A percentile compares a stretch with the other conserved stretches of the same genome.
Conservation (phyloP, 2,329 filamentous ascomycete species). For the Calonectria ilicicola region DNA sequence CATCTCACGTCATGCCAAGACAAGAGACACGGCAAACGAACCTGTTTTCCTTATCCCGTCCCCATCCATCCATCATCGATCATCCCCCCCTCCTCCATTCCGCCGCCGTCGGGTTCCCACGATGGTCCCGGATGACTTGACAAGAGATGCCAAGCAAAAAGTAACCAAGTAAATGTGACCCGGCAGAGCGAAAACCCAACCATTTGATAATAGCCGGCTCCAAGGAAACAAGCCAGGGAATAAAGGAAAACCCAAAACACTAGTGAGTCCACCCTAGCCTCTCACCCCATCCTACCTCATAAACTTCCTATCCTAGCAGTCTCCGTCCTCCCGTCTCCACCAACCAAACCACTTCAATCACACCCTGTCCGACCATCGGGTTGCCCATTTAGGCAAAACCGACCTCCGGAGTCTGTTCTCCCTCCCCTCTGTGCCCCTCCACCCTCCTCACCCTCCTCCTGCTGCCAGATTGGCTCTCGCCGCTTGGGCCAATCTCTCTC, state of each 20-base stretch:
- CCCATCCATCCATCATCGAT: neutral
- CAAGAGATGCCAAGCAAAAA: neutral
- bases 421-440: neutral
- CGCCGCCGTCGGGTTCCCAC: neutral
- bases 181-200: neutral
- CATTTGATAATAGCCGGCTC: no score
- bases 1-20: constrained; percentile 2
- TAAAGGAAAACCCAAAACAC: neutral
- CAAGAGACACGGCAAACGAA: neutral
- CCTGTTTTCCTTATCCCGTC: neutral
- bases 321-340: constrained; percentile 5
- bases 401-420: constrained; percentile 15
- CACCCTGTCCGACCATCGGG: constrained; percentile 17
- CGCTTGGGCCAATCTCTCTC: neutral
- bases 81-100: neutral
- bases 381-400: constrained; percentile 36
- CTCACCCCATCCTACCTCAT: constrained; percentile 1
- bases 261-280: neutral
- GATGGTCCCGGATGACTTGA: neutral
- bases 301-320: neutral
- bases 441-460: neutral
- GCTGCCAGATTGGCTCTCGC: neutral
- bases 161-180: no score
- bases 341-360: constrained; percentile 6
- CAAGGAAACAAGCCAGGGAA: neutral